Base-by-base conservation (phyloP, 2,329 filamentous ascomycete genomes). In the Scytalidium sp. region DNA sequence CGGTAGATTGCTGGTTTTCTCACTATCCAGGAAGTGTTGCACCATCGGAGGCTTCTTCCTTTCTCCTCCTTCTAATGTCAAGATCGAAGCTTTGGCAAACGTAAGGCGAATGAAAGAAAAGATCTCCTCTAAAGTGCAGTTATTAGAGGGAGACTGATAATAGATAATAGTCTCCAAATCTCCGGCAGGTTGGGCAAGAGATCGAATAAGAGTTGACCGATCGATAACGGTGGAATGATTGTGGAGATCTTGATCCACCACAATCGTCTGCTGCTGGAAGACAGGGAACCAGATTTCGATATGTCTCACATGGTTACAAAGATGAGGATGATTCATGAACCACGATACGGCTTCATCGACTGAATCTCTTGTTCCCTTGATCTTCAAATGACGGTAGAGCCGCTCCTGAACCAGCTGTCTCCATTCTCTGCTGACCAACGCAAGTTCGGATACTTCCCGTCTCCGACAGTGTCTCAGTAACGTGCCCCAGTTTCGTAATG, bases 271-370 rank as follows among this genome's bases (percentile, higher is more conserved):
- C 41, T 59, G 70, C 15, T 76, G 74, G 69, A 75, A 90, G 39
- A 90, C 85, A 3, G 87, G 87, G 54, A 90, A 87, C 85, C 87
- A 90, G 40, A 90, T 75, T 67, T 90, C 87, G 51, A 90, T 78
- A 60, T 90, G 87, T 56, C 83, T 84, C 52, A 90, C 81, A 57
- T 88, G 82, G 8, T 68, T 58, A 19, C 79, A 75, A 5, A 90
- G 76, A 59, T 87, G 80, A 22, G 75, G 71, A 51, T 83, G 76
- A 9, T 67, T 56, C 15, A 70, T 65, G 56, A 90, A 87, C 72
- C 85, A 89, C 27, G 70, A 55, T 54, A 79, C 72, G 6, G 85
- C 80, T 43, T 82, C 75, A 40, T 78, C 70, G 39, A 88, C 69
- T 15, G 79, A 84, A n/a, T 79, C 75, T 32, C 79, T 71, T 0